These are phyloP conservation scores for Trichoderma gracile DNA, from an alignment of 2,329 filamentous ascomycete species.

Conservation along the genomic window DNA sequence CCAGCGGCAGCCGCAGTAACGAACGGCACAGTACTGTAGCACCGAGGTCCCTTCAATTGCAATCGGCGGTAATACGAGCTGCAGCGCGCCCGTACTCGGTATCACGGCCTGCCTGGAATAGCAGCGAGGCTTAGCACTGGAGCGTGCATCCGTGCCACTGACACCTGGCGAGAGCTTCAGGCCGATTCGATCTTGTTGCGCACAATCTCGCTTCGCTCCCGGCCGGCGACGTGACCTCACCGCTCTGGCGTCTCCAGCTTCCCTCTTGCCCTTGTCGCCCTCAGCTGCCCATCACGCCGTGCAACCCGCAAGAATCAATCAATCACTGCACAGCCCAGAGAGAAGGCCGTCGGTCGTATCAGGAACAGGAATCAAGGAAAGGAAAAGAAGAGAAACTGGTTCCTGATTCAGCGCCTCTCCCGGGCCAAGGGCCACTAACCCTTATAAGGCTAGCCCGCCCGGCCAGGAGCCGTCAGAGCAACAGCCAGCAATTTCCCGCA, in stretches of 20 bases:
- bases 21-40: too few species aligned
- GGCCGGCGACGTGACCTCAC: conserved; percentile 10
- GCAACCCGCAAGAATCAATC: background rate
- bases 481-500: conserved; percentile 42
- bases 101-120: background rate
- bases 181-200: conserved; percentile 5
- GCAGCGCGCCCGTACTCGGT: background rate
- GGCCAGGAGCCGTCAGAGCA: conserved; percentile 35
- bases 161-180: background rate
- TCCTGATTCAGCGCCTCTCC: conserved; percentile 7
- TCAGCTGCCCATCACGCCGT: background rate
- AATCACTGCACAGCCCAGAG: background rate
- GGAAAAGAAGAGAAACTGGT: background rate
- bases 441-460: conserved; percentile 30
- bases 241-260: background rate
- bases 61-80: background rate
- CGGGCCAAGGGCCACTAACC: conserved; percentile 22
- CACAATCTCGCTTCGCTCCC: conserved; percentile 23
- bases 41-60: too few species aligned
- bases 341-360: too few species aligned
- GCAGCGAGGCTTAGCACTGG: background rate
- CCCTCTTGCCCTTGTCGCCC: background rate
- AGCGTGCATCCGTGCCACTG: background rate
- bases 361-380: too few species aligned
- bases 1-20: too few species aligned